Evolutionary conservation across 192 early-diverging fungal species (phyloP).

Genomic region (Polychytrium aggregatum): DNA sequence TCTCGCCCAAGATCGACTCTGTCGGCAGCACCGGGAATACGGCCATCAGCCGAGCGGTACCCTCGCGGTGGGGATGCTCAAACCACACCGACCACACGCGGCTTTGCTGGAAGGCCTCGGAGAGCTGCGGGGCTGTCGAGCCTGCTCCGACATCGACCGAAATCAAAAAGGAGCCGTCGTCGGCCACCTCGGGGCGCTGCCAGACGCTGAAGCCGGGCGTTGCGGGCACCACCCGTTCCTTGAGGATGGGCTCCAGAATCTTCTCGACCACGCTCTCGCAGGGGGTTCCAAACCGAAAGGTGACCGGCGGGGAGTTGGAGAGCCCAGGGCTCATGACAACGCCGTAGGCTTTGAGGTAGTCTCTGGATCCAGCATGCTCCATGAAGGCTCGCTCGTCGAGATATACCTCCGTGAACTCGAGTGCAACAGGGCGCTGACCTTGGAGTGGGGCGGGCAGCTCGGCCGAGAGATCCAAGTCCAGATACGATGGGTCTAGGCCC

Average conservation of each 20-base stretch:
- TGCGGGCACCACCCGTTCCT: no score
- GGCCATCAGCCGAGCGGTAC: no score
- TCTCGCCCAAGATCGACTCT: no score
- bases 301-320: not conserved
- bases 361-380: not conserved
- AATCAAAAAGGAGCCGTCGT: no score
- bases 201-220: no score
- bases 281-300: not conserved
- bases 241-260: not conserved
- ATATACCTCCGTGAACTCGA: slow-evolving; percentile 1
- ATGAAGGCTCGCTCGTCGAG: not conserved
- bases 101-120: no score
- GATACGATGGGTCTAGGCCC: not conserved
- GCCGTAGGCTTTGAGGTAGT: not conserved
- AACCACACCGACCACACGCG: no score
- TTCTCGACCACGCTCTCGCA: not conserved
- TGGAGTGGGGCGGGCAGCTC: not conserved
- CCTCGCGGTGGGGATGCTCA: no score
- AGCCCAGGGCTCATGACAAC: not conserved
- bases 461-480: not conserved
- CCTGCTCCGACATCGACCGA: no score
- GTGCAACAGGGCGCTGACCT: not conserved
- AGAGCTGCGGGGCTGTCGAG: no score
- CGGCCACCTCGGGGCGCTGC: no score
- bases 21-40: no score